These are phyloP conservation scores for Populus ilicifolia DNA, from an alignment of 345 rosid species.

Conservation along the genomic window DNA sequence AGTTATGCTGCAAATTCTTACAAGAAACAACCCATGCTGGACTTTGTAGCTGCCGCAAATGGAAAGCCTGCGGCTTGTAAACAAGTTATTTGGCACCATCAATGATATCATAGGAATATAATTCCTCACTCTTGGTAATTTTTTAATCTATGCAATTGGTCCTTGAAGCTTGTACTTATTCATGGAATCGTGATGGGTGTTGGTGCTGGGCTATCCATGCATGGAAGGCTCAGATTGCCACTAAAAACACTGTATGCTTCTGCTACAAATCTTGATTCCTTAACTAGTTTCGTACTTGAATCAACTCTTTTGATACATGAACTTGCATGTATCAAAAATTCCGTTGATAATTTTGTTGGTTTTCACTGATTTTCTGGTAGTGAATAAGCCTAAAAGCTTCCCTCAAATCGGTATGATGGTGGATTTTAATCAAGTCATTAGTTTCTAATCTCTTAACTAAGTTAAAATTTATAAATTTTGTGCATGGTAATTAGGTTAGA, in stretches of 20 bases:
- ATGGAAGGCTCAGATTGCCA: constrained; percentile 22
- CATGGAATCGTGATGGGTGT: constrained; percentile 40
- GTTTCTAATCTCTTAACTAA: not conserved
- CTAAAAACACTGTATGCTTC: constrained; percentile 28
- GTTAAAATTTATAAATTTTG: not conserved
- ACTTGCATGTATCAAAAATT: not conserved
- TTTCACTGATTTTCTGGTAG: too few relatives aligned
- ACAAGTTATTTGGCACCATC: not conserved
- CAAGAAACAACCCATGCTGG: constrained; percentile 10
- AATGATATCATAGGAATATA: too few relatives aligned
- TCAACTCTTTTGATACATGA: not conserved
- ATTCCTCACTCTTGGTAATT: too few relatives aligned
- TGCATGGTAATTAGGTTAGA: constrained; percentile 11
- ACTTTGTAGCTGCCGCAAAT: constrained; percentile 30
- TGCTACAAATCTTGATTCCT: not conserved
- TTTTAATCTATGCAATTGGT: not conserved
- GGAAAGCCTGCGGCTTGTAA: constrained; percentile 18
- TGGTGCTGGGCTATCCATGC: constrained; percentile 35
- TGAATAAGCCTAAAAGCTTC: constrained; percentile 21
- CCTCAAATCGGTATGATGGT: constrained; percentile 14
- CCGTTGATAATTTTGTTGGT: too few relatives aligned
- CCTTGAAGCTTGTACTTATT: constrained; percentile 23
- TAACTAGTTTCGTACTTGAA: too few relatives aligned
- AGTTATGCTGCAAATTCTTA: constrained; percentile 17
- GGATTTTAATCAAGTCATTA: not conserved